These are phyloP conservation scores for Alternaria sp. DNA, from an alignment of 2,329 filamentous ascomycete genomes.

Conservation along the genomic window DNA sequence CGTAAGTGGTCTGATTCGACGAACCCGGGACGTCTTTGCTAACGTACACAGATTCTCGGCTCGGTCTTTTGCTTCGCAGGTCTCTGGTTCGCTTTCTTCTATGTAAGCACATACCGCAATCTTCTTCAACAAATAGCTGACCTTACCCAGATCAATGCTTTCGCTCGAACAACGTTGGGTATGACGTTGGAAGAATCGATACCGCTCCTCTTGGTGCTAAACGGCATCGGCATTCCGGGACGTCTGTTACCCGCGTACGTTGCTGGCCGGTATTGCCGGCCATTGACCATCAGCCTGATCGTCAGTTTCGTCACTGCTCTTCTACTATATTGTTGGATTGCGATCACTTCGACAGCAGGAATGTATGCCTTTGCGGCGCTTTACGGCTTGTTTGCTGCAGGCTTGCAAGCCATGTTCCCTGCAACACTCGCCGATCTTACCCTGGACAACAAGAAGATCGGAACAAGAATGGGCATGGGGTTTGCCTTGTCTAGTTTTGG, in stretches of 20 bases:
- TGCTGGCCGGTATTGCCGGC: constrained; percentile 50
- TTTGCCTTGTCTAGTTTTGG: constrained; percentile 37
- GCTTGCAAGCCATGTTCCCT: constrained; percentile 53
- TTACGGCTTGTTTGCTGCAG: constrained; percentile 58
- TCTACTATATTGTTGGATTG: constrained; percentile 54
- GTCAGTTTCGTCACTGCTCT: constrained; percentile 48
- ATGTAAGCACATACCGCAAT: constrained; percentile 20
- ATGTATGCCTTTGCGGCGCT: constrained; percentile 53
- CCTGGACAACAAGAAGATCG: constrained; percentile 49
- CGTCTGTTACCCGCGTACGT: constrained; percentile 57
- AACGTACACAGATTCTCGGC: constrained; percentile 39
- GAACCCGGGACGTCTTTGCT: constrained; percentile 31
- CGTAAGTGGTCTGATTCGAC: constrained; percentile 20
- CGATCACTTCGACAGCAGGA: constrained; percentile 45
- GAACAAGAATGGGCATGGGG: constrained; percentile 56
- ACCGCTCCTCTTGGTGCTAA: constrained; percentile 56
- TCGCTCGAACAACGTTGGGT: constrained; percentile 60
- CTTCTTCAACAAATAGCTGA: background rate
- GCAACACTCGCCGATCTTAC: constrained; percentile 54
- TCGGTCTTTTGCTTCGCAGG: constrained; percentile 35
- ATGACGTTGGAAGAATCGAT: constrained; percentile 39
- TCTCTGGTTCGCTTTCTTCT: constrained; percentile 52
- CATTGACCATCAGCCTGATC: constrained; percentile 51
- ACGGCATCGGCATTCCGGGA: constrained; percentile 57
- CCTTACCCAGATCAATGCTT: constrained; percentile 31